Evolutionary conservation across 2,329 filamentous ascomycete genomes (phyloP), one percentile per base, ranked within the genome.

Genomic region (Fusarium buxicola): DNA sequence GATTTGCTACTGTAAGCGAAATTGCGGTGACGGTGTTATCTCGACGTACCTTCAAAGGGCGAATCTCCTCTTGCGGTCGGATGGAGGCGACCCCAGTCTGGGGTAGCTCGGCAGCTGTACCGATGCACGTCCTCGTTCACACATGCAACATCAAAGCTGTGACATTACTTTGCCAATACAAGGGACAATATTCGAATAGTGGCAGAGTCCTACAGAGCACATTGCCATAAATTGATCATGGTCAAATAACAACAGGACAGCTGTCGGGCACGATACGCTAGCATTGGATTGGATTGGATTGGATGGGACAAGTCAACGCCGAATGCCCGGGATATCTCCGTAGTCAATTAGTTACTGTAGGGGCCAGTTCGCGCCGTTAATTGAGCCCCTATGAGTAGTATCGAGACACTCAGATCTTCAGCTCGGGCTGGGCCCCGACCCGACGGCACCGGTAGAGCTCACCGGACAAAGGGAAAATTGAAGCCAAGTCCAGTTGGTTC

Each of bases 321-420:
- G 61, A 64, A 65, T 32, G 27, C 31, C 61, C 56, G 61, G 56
- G 27, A 61, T 65, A 64, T 64, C 61, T 18, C 61, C 51, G 60
- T 16, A 28, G 28, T 32, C 8, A 16, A 36, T 4, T 18, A 6
- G 36, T 30, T 28, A 48, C 28, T n/a, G n/a, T n/a, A n/a, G n/a
- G n/a, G n/a, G n/a, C n/a, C n/a, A n/a, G n/a, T n/a, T n/a, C n/a
- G n/a, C n/a, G n/a, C n/a, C n/a, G n/a, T n/a, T n/a, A n/a, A n/a
- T n/a, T n/a, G n/a, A n/a, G n/a, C n/a, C n/a, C n/a, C n/a, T n/a
- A n/a, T n/a, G n/a, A n/a, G n/a, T n/a, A n/a, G n/a, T n/a, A n/a
- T n/a, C n/a, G n/a, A n/a, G 28, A 27, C 34, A 31, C 43, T 45
- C 49, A 43, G 15, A 16, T 24, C 41, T n/a, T 18, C 43, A 55